Evolutionary conservation across 2,329 filamentous ascomycete genomes (phyloP).

Genomic region (Hortaea sp.): DNA sequence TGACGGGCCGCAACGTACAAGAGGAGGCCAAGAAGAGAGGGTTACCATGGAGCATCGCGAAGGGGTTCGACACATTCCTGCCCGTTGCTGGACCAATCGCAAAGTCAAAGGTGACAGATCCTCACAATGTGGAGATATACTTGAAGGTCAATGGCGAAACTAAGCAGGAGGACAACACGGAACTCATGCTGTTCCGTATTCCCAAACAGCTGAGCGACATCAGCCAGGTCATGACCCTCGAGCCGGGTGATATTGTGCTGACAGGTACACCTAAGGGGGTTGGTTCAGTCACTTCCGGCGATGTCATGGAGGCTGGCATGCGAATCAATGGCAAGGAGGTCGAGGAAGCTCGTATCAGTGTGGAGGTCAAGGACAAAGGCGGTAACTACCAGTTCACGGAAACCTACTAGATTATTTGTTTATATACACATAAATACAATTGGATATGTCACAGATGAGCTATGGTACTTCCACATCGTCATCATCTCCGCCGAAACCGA

Average conservation of each 20-base stretch:
- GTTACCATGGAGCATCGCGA: constrained; percentile 89
- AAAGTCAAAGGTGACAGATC: constrained; percentile 71
- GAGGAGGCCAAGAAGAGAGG: constrained; percentile 96
- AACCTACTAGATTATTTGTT: constrained; percentile 26
- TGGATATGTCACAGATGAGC: background rate
- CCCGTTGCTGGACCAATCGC: constrained; percentile 74
- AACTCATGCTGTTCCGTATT: constrained; percentile 87
- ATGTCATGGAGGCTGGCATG: constrained; percentile 77
- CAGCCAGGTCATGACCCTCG: constrained; percentile 85
- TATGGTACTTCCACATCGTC: constrained; percentile 22
- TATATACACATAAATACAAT: background rate
- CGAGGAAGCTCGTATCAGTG: constrained; percentile 74
- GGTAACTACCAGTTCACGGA: constrained; percentile 63
- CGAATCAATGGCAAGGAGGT: constrained; percentile 72
- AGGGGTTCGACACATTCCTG: constrained; percentile 96
- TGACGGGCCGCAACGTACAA: constrained; percentile 93
- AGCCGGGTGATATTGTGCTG: constrained; percentile 83
- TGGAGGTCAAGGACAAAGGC: constrained; percentile 68
- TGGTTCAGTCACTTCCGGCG: constrained; percentile 71
- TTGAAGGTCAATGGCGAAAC: constrained; percentile 71
- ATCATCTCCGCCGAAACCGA: constrained; percentile 49
- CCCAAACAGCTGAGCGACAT: constrained; percentile 83
- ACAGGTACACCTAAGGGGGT: constrained; percentile 98
- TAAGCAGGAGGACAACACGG: constrained; percentile 79
- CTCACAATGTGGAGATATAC: constrained; percentile 79